Evolutionary conservation across 306 rosid species (phyloP).

Genomic region (Cucurbita moschata): DNA sequence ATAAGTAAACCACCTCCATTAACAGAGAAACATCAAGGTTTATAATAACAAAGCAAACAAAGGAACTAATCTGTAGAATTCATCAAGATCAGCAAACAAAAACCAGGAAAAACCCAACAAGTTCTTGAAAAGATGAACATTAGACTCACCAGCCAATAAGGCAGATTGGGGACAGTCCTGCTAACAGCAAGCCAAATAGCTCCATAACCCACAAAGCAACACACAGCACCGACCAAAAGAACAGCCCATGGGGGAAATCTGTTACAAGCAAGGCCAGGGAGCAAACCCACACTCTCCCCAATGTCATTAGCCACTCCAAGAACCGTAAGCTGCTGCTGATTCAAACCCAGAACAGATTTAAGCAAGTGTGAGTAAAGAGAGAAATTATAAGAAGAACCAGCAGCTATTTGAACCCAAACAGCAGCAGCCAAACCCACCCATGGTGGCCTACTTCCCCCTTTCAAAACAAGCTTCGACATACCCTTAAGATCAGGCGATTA

Average conservation of each 20-base stretch:
- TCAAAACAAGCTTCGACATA: constrained; percentile 34
- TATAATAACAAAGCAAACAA: not conserved
- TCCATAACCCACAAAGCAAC: constrained; percentile 62
- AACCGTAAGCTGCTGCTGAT: constrained; percentile 57
- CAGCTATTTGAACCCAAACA: constrained; percentile 60
- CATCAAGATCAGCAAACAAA: not conserved
- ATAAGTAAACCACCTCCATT: not conserved
- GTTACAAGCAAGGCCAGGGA: constrained; percentile 69
- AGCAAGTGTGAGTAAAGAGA: constrained; percentile 63
- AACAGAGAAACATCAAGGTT: not conserved
- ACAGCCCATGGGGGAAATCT: constrained; percentile 77
- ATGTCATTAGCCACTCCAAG: constrained; percentile 76
- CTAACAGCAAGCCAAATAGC: constrained; percentile 51
- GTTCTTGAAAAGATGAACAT: not conserved
- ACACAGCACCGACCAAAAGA: constrained; percentile 43
- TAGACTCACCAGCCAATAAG: constrained; percentile 42
- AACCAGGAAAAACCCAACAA: not conserved
- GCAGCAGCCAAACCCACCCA: constrained; percentile 94
- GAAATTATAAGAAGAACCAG: constrained; percentile 47
- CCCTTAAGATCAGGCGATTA: not conserved
- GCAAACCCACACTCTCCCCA: constrained; percentile 50
- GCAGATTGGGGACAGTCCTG: constrained; percentile 34
- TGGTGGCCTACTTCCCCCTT: constrained; percentile 81
- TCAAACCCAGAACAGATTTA: constrained; percentile 54
- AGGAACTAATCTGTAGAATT: not conserved